Conservation (phyloP, 169 alveolate species). For the Plasmodium ovale region DNA sequence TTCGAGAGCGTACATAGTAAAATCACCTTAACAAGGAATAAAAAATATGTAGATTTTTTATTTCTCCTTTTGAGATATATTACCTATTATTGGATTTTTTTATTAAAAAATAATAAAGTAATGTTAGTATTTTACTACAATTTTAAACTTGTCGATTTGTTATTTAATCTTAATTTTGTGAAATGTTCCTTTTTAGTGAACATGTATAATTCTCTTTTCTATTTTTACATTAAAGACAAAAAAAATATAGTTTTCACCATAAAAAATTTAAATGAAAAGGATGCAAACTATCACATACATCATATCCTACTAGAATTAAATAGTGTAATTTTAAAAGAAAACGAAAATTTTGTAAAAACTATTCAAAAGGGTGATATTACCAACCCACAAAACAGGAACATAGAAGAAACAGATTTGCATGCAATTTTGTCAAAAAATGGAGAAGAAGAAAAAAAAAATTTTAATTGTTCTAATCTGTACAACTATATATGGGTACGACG, state of each 20-base stretch:
- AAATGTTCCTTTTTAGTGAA: constrained; percentile 57
- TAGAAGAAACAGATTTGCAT: background rate
- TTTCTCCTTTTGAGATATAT: constrained; percentile 59
- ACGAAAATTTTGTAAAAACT: constrained; percentile 11
- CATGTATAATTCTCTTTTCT: constrained; percentile 26
- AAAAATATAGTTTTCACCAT: constrained; percentile 24
- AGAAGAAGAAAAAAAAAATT: constrained; percentile 4
- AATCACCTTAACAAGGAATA: constrained; percentile 26
- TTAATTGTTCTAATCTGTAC: constrained; percentile 20
- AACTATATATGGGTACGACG: constrained; percentile 51
- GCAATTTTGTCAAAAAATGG: background rate
- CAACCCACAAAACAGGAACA: background rate
- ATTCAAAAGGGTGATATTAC: constrained; percentile 9
- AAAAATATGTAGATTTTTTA: constrained; percentile 50
- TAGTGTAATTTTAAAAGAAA: constrained; percentile 39
- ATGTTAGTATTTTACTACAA: constrained; percentile 60
- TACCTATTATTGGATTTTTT: constrained; percentile 58
- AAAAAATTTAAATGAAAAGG: constrained; percentile 35
- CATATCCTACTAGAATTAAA: constrained; percentile 38
- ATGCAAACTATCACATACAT: constrained; percentile 12
- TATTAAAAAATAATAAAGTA: constrained; percentile 47
- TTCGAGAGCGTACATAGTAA: constrained; percentile 48
- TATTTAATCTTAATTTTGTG: constrained; percentile 30
- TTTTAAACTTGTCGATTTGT: constrained; percentile 52
- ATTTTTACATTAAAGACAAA: constrained; percentile 40